Evolutionary conservation across 441 rosid species (phyloP).

Genomic region (Adansonia madagascariensis): DNA sequence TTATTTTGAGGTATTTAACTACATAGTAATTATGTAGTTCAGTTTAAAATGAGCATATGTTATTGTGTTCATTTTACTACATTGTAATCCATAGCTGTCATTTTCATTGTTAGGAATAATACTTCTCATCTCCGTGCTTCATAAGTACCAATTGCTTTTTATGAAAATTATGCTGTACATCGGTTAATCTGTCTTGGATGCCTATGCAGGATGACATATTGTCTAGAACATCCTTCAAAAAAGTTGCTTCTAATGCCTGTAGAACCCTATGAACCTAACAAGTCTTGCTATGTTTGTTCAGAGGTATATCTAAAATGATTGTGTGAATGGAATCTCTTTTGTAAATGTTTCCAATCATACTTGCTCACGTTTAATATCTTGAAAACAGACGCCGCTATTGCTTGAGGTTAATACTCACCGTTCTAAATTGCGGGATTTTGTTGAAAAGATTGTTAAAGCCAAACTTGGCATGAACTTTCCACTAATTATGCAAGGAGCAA

Average conservation of each 20-base stretch:
- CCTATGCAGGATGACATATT: constrained; percentile 84
- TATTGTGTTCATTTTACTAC: constrained; percentile 5
- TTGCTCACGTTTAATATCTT: constrained; percentile 31
- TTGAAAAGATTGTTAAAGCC: constrained; percentile 89
- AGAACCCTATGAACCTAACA: constrained; percentile 89
- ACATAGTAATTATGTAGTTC: constrained; percentile 8
- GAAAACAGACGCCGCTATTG: constrained; percentile 66
- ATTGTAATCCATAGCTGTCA: neutral
- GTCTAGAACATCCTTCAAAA: constrained; percentile 81
- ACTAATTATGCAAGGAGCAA: constrained; percentile 72
- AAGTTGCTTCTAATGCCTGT: constrained; percentile 97
- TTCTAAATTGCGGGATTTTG: constrained; percentile 84
- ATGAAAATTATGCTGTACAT: neutral
- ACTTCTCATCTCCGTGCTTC: neutral
- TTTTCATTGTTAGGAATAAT: neutral
- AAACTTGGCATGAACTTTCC: constrained; percentile 96
- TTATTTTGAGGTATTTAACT: neutral
- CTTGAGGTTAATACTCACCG: constrained; percentile 79
- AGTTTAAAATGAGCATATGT: neutral
- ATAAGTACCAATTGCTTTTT: neutral
- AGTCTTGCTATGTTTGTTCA: constrained; percentile 93
- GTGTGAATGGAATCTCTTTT: constrained; percentile 20
- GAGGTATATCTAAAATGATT: constrained; percentile 51
- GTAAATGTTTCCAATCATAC: constrained; percentile 24
- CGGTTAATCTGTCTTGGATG: neutral